Percentiles rank a stretch among this genome's conserved stretches.
Evolutionary conservation across 2,329 filamentous ascomycete genomes (phyloP).

Genomic region (Berkeleyomyces basicola): DNA sequence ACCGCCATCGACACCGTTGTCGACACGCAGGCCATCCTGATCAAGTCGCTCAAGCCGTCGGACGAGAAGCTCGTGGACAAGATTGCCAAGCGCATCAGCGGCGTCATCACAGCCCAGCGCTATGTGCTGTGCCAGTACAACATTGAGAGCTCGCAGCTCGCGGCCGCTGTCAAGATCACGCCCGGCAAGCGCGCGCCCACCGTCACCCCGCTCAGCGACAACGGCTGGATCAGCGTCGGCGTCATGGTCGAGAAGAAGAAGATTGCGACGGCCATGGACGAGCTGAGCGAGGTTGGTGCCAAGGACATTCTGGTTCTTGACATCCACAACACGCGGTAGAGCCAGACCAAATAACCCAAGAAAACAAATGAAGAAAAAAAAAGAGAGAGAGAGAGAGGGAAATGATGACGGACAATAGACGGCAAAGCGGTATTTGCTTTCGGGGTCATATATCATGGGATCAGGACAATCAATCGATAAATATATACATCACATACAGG

Average conservation of each 20-base stretch:
- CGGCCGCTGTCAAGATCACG: slow-evolving; percentile 57
- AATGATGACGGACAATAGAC: not conserved
- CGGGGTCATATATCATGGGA: slow-evolving; percentile 4
- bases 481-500: not conserved
- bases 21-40: slow-evolving; percentile 71
- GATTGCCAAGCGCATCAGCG: slow-evolving; percentile 72
- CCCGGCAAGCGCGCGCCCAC: slow-evolving; percentile 90
- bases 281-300: slow-evolving; percentile 58
- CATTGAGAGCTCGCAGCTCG: slow-evolving; percentile 53
- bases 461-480: not conserved
- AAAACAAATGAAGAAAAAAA: not conserved
- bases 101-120: slow-evolving; percentile 87
- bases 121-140: slow-evolving; percentile 97
- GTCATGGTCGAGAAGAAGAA: slow-evolving; percentile 84
- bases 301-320: slow-evolving; percentile 72
- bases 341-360: no score
- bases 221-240: slow-evolving; percentile 86
- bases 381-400: not conserved
- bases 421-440: not conserved
- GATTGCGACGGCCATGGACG: slow-evolving; percentile 76
- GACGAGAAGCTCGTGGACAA: slow-evolving; percentile 67
- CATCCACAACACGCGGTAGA: slow-evolving; percentile 59
- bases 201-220: slow-evolving; percentile 72
- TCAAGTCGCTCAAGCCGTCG: slow-evolving; percentile 73
- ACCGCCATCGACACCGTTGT: slow-evolving; percentile 91